These are phyloP conservation scores for Venturia aucupariae DNA, from an alignment of 2,329 filamentous ascomycete genomes.

Conservation along the genomic window DNA sequence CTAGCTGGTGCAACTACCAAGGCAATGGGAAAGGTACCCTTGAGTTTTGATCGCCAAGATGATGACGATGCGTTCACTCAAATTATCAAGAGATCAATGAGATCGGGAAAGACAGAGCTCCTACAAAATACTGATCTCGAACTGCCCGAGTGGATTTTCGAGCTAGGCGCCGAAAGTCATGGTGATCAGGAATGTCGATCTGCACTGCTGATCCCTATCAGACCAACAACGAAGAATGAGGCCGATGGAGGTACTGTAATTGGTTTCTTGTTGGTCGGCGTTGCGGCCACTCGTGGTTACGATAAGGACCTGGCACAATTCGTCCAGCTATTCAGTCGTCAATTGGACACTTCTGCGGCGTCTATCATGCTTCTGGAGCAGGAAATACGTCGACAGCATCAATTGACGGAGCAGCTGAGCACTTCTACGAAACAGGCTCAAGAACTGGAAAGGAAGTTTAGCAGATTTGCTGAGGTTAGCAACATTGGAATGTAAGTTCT, in stretches of 20 bases:
- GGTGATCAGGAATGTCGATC: slow-evolving; percentile 26
- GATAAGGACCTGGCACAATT: slow-evolving; percentile 13
- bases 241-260: slow-evolving; percentile 14
- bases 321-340: slow-evolving; percentile 10
- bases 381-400: slow-evolving; percentile 14
- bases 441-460: slow-evolving; percentile 18
- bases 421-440: slow-evolving; percentile 19
- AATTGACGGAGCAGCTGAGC: slow-evolving; percentile 9
- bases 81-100: slow-evolving; percentile 26
- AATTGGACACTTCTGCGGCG: slow-evolving; percentile 14
- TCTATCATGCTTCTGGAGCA: slow-evolving; percentile 14
- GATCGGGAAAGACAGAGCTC: slow-evolving; percentile 19
- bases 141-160: slow-evolving; percentile 14
- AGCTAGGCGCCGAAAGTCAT: slow-evolving; percentile 23
- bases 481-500: slow-evolving; percentile 34
- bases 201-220: slow-evolving; percentile 18
- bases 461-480: slow-evolving; percentile 30
- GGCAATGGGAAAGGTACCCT: slow-evolving; percentile 8
- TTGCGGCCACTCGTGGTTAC: slow-evolving; percentile 13
- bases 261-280: slow-evolving; percentile 14
- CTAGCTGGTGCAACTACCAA: slow-evolving; percentile 7
- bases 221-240: slow-evolving; percentile 11
- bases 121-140: slow-evolving; percentile 12
- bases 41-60: slow-evolving; percentile 16
- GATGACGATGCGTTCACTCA: slow-evolving; percentile 25